phyloP scores from a whole-genome alignment of 805 yeast species.

The Yarrowia sp. region DNA sequence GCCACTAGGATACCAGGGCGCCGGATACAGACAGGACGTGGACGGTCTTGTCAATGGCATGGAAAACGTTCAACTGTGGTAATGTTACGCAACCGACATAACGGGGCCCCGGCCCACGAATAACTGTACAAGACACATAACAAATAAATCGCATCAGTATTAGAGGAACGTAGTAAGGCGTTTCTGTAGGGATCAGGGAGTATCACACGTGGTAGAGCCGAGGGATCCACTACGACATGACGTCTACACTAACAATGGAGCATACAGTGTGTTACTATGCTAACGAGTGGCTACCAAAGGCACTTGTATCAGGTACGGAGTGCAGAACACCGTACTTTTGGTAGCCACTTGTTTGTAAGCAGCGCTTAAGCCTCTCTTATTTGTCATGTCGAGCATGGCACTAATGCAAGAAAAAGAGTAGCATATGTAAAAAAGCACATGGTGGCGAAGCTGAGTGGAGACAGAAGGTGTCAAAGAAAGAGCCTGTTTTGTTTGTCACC shows the following conservation, averaged over 20 bases:
- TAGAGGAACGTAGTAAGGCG: not conserved
- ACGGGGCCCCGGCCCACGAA: not conserved
- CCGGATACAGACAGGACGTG: slow-evolving; percentile 30
- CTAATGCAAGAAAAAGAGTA: not conserved
- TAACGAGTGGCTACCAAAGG: too few species aligned
- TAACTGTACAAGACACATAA: slow-evolving; percentile 34
- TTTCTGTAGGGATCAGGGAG: too few species aligned
- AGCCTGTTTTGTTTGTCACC: too few species aligned
- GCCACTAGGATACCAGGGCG: slow-evolving; percentile 23
- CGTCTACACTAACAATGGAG: too few species aligned
- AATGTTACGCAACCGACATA: slow-evolving; percentile 9
- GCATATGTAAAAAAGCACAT: not conserved
- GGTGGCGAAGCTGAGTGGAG: slow-evolving; percentile 17
- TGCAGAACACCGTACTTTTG: too few species aligned
- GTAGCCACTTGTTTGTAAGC: too few species aligned
- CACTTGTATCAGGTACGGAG: too few species aligned
- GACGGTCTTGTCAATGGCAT: slow-evolving; percentile 35
- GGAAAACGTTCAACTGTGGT: slow-evolving; percentile 38
- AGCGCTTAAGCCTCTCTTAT: too few species aligned
- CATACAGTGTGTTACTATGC: too few species aligned
- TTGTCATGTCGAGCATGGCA: not conserved
- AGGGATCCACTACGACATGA: too few species aligned
- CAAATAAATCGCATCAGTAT: slow-evolving; percentile 30
- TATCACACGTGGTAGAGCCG: too few species aligned
- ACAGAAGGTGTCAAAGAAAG: too few species aligned